Conservation (phyloP, 768 basidiomycete species). For the Boletus vinaceobasis region DNA sequence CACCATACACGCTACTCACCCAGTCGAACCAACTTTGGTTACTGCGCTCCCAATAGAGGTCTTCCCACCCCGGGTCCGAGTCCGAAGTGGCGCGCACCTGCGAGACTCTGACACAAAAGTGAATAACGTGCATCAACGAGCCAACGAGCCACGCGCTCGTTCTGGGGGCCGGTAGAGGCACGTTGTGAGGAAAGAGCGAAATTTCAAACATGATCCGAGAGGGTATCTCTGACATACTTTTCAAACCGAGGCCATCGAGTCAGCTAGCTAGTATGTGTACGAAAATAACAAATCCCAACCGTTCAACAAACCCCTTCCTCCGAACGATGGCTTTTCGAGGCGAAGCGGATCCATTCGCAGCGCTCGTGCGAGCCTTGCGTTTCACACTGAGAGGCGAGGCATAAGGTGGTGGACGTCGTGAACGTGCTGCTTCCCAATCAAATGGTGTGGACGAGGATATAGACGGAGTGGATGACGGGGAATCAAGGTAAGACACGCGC, state of each 20-base stretch:
- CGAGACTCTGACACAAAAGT: slow-evolving; percentile 61
- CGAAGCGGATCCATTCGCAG: slow-evolving; percentile 26
- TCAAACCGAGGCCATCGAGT: slow-evolving; percentile 10
- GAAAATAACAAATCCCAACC: slow-evolving; percentile 35
- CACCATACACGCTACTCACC: slow-evolving; percentile 43
- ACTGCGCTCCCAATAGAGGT: slow-evolving; percentile 66
- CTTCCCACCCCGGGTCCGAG: slow-evolving; percentile 75
- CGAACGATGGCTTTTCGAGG: slow-evolving; percentile 53
- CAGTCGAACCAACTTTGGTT: slow-evolving; percentile 75
- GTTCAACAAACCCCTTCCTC: slow-evolving; percentile 62
- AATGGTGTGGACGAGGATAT: slow-evolving; percentile 75
- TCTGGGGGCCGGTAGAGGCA: slow-evolving; percentile 66
- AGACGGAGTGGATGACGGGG: slow-evolving; percentile 65
- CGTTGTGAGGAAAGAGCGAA: slow-evolving; percentile 77
- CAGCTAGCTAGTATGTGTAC: slow-evolving; percentile 6
- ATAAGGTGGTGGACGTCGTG: slow-evolving; percentile 69
- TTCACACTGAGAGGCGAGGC: slow-evolving; percentile 52
- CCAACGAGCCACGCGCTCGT: slow-evolving; percentile 67
- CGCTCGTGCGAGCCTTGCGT: slow-evolving; percentile 41
- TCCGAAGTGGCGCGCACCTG: slow-evolving; percentile 56
- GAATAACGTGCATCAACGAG: slow-evolving; percentile 59
- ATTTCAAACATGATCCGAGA: slow-evolving; percentile 74
- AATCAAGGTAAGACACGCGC: slow-evolving; percentile 54
- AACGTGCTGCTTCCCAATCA: slow-evolving; percentile 84
- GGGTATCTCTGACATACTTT: slow-evolving; percentile 62